Evolutionary conservation across 108 stramenopile species (phyloP).

Genomic region (Pseudonitzschia pungens): DNA sequence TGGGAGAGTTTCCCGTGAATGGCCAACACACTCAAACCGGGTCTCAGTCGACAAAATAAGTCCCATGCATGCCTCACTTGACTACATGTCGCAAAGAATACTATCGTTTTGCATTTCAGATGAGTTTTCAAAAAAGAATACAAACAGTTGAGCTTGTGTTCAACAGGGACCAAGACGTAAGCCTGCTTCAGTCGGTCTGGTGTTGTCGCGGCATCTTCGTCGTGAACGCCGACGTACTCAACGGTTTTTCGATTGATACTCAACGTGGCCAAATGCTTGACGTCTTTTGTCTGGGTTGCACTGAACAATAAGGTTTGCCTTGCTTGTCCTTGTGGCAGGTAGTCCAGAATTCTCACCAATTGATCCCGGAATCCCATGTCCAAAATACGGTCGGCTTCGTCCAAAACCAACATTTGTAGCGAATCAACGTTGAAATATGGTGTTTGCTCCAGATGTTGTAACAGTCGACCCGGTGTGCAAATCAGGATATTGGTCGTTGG

Average conservation of each 20-base stretch:
- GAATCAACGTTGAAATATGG: slow-evolving; percentile 86
- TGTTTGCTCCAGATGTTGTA: slow-evolving; percentile 99
- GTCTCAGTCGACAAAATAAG: slow-evolving; percentile 90
- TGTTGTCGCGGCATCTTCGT: slow-evolving; percentile 80
- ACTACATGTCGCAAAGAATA: slow-evolving; percentile 96
- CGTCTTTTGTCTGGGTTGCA: slow-evolving; percentile 98
- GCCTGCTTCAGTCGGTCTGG: slow-evolving; percentile 88
- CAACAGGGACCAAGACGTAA: slow-evolving; percentile 84
- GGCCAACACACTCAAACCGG: slow-evolving; percentile 94
- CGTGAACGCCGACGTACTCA: slow-evolving; percentile 96
- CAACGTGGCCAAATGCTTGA: slow-evolving; percentile 94
- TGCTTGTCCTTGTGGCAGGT: slow-evolving; percentile 71
- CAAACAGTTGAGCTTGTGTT: slow-evolving; percentile 94
- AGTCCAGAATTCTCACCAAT: slow-evolving; percentile 89
- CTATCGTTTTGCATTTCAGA: slow-evolving; percentile 90
- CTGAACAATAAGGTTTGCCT: slow-evolving; percentile 97
- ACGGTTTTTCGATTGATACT: slow-evolving; percentile 73
- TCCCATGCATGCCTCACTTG: slow-evolving; percentile 96
- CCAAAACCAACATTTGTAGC: slow-evolving; percentile 93
- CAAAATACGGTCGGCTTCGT: slow-evolving; percentile 98
- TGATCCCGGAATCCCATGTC: slow-evolving; percentile 98
- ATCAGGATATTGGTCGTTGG: slow-evolving; percentile 90
- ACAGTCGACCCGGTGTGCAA: slow-evolving; percentile 94
- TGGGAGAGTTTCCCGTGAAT: slow-evolving; percentile 99
- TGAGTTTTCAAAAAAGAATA: slow-evolving; percentile 96